These are phyloP conservation scores for Paramyrothecium sp. DNA, from an alignment of 2,329 filamentous ascomycete genomes.

Conservation along the genomic window DNA sequence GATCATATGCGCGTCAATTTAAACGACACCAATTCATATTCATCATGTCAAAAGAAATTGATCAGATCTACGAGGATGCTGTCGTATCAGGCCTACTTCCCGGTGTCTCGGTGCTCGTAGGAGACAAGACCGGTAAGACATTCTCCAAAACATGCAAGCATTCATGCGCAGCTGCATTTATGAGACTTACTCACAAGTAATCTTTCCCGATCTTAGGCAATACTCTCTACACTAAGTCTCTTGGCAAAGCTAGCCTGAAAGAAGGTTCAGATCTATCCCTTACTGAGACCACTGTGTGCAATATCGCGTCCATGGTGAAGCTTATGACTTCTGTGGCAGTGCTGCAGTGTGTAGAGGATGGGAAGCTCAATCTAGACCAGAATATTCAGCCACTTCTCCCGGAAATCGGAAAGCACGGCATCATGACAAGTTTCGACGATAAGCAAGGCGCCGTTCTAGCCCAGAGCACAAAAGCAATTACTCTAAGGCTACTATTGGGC, in stretches of 20 bases:
- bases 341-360: neutral
- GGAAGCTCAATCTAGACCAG: neutral
- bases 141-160: neutral
- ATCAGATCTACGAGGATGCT: neutral
- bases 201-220: neutral
- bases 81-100: neutral
- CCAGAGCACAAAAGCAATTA: neutral
- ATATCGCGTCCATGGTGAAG: neutral
- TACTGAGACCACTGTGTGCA: neutral
- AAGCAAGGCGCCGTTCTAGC: neutral
- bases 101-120: neutral
- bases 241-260: neutral
- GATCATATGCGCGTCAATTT: too few relatives aligned
- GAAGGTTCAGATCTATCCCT: neutral
- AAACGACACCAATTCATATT: too few relatives aligned
- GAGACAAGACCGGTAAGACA: neutral
- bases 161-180: neutral
- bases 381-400: neutral
- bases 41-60: neutral
- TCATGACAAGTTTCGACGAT: neutral
- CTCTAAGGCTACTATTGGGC: neutral
- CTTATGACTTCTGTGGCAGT: neutral
- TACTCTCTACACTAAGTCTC: neutral
- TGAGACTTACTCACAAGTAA: neutral
- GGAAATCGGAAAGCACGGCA: neutral